Evolutionary conservation across 75 land plant genomes (phyloP).

Genomic region (Sequoiadendron giganteum): DNA sequence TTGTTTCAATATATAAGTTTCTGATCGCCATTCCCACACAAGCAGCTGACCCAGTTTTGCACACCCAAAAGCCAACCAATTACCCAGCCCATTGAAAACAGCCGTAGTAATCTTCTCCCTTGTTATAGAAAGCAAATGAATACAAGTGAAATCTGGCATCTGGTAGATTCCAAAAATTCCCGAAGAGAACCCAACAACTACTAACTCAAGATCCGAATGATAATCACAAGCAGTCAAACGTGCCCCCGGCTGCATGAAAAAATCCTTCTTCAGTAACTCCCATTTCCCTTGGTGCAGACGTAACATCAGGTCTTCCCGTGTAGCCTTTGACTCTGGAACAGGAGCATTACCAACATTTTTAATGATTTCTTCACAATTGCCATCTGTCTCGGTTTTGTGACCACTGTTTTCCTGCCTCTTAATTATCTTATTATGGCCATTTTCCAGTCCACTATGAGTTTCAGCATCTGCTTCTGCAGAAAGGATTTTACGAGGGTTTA

Average conservation of each 20-base stretch:
- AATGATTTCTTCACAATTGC: neutral
- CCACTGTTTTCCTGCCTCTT: neutral
- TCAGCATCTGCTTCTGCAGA: neutral
- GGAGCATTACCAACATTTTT: conserved; percentile 29
- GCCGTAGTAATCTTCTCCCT: conserved; percentile 83
- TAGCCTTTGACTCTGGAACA: conserved; percentile 13
- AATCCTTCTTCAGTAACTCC: conserved; percentile 71
- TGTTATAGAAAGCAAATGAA: conserved; percentile 90
- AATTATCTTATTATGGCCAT: neutral
- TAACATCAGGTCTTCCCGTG: conserved; percentile 6
- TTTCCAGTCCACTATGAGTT: neutral
- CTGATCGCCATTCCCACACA: conserved; percentile 99
- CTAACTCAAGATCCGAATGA: conserved; percentile 63
- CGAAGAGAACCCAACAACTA: conserved; percentile 87
- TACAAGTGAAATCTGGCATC: conserved; percentile 92
- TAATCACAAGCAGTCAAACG: conserved; percentile 84
- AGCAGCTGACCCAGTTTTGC: conserved; percentile 95
- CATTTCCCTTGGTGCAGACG: conserved; percentile 60
- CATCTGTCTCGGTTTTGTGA: neutral
- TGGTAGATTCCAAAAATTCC: conserved; percentile 94
- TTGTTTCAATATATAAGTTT: conserved; percentile 90
- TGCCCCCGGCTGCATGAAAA: conserved; percentile 58
- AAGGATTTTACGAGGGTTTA: neutral
- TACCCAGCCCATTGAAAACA: conserved; percentile 81
- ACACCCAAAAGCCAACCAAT: conserved; percentile 96